phyloP scores from a whole-genome alignment of 306 rosid species.

The Malus sylvestris region DNA sequence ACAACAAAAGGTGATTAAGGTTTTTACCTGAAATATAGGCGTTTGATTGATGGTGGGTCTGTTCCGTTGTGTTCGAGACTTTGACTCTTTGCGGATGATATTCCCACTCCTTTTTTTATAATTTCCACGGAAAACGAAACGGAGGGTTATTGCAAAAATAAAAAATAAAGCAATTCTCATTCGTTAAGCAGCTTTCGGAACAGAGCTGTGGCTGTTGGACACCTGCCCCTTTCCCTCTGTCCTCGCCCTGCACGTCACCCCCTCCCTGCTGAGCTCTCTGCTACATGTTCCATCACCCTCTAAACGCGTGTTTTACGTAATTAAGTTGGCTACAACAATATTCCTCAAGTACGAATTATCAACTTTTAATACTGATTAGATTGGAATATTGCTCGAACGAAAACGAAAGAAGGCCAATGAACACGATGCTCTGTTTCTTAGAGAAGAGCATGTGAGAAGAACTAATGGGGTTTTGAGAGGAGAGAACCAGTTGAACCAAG shows the following conservation, averaged over 20 bases:
- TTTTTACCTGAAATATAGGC: neutral
- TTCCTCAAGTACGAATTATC: too few relatives aligned
- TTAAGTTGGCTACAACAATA: too few relatives aligned
- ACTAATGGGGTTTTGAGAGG: neutral
- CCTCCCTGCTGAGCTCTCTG: conserved; percentile 19
- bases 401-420: too few relatives aligned
- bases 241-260: conserved; percentile 41
- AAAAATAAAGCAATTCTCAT: neutral
- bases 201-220: conserved; percentile 32
- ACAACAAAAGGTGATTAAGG: neutral
- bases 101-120: neutral
- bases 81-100: neutral
- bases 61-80: neutral
- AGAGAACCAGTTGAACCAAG: neutral
- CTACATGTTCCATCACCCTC: neutral
- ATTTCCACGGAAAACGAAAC: neutral
- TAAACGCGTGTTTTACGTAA: neutral
- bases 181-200: neutral
- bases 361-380: neutral
- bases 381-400: too few relatives aligned
- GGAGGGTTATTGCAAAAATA: neutral
- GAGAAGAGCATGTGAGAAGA: neutral
- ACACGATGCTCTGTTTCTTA: neutral
- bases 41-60: neutral
- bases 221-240: conserved; percentile 36